Evolutionary conservation across 345 rosid species (phyloP).

Genomic region (Melaleuca alternifolia): DNA sequence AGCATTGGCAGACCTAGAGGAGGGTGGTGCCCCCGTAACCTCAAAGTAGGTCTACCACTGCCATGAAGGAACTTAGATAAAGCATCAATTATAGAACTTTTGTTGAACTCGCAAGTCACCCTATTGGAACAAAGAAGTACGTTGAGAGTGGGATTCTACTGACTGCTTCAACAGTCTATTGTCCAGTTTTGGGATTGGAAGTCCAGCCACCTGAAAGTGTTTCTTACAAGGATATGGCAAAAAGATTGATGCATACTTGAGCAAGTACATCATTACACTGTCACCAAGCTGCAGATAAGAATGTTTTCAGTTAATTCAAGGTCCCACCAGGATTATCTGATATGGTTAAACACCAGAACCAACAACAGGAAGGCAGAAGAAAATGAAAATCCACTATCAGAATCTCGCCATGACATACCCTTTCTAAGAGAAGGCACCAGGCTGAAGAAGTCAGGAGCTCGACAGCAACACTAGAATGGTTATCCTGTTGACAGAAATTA

Average conservation of each 20-base stretch:
- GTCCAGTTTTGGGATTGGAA: slow-evolving; percentile 17
- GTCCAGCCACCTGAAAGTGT: slow-evolving; percentile 67
- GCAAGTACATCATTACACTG: slow-evolving; percentile 51
- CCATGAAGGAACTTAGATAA: background rate
- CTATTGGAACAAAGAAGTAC: slow-evolving; percentile 1
- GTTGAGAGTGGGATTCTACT: background rate
- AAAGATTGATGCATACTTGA: slow-evolving; percentile 47
- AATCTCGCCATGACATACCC: slow-evolving; percentile 32
- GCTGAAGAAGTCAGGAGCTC: slow-evolving; percentile 48
- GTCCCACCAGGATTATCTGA: background rate
- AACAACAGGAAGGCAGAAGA: background rate
- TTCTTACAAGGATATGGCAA: slow-evolving; percentile 35
- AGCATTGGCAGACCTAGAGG: background rate
- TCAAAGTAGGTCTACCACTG: background rate
- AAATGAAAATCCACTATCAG: background rate
- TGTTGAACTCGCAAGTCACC: background rate
- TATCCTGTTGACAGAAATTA: slow-evolving; percentile 21
- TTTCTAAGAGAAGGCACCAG: slow-evolving; percentile 56
- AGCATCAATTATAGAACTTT: background rate
- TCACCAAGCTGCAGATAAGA: slow-evolving; percentile 50
- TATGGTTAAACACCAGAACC: background rate
- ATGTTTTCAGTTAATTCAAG: background rate
- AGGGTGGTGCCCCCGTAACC: background rate
- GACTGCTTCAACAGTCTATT: slow-evolving; percentile 5
- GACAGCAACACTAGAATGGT: slow-evolving; percentile 29